Conservation (phyloP, 1,284 basidiomycete genomes). For the Malassezia vespertilionis region DNA sequence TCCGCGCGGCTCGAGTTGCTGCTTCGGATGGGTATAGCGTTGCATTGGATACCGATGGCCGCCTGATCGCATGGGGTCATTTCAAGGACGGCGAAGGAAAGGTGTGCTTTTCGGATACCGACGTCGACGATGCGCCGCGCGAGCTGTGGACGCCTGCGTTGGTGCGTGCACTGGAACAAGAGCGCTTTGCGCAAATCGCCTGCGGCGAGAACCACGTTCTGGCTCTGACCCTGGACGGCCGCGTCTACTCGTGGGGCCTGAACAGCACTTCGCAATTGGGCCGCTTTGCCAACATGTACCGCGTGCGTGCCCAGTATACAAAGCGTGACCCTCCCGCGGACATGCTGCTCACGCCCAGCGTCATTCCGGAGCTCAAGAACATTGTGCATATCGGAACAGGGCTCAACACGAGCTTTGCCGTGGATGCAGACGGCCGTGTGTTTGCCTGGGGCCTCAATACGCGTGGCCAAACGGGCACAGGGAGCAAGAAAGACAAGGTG, state of each 20-base stretch:
- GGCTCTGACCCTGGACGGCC: slow-evolving; percentile 70
- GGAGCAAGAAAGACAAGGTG: slow-evolving; percentile 52
- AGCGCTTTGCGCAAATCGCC: slow-evolving; percentile 62
- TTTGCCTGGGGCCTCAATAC: slow-evolving; percentile 87
- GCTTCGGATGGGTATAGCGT: slow-evolving; percentile 77
- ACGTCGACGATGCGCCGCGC: slow-evolving; percentile 23
- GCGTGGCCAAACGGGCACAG: slow-evolving; percentile 59
- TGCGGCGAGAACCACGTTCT: slow-evolving; percentile 78
- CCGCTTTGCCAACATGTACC: slow-evolving; percentile 58
- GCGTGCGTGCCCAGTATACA: slow-evolving; percentile 24
- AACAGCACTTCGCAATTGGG: slow-evolving; percentile 79
- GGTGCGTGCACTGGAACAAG: slow-evolving; percentile 49
- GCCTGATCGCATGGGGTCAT: slow-evolving; percentile 58
- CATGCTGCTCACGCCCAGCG: slow-evolving; percentile 69
- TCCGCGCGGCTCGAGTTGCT: slow-evolving; percentile 69
- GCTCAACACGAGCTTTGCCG: slow-evolving; percentile 74
- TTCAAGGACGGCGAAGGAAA: slow-evolving; percentile 69
- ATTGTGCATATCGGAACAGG: slow-evolving; percentile 70
- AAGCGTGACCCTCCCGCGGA: slow-evolving; percentile 57
- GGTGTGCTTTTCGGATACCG: slow-evolving; percentile 62
- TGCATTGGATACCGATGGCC: slow-evolving; percentile 65
- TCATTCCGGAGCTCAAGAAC: slow-evolving; percentile 59
- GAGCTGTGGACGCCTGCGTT: slow-evolving; percentile 42
- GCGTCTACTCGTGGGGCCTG: slow-evolving; percentile 67
- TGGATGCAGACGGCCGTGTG: slow-evolving; percentile 67